These are phyloP conservation scores for Immersiporthe knoxdaviesiana DNA, from an alignment of 2,329 filamentous ascomycete genomes.

Conservation along the genomic window DNA sequence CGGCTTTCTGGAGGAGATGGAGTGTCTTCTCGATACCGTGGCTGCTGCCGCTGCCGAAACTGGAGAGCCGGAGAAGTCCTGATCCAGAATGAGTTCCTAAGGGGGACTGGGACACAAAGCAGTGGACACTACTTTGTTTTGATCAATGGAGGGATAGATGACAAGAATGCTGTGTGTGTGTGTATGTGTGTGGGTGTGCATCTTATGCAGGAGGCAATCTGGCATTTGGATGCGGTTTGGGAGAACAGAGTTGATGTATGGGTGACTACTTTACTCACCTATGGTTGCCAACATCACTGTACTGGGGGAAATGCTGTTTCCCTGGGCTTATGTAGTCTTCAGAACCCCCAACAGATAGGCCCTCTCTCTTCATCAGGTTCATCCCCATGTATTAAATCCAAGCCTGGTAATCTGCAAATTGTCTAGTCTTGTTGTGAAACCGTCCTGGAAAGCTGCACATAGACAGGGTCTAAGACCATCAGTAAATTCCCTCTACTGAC, in stretches of 20 bases:
- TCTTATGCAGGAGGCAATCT: neutral
- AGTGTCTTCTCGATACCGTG: slow-evolving; percentile 19
- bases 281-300: neutral
- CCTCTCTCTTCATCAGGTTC: neutral
- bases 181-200: no score
- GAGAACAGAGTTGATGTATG: neutral
- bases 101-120: neutral
- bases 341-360: neutral
- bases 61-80: neutral
- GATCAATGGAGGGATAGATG: neutral
- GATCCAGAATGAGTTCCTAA: neutral
- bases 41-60: neutral
- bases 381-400: neutral
- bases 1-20: slow-evolving; percentile 18
- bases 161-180: neutral
- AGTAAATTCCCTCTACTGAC: no score
- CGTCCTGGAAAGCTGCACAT: neutral
- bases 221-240: neutral
- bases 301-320: neutral
- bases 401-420: neutral
- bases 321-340: neutral
- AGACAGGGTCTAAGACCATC: neutral
- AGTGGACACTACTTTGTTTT: neutral
- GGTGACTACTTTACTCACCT: neutral
- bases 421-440: neutral